Evolutionary conservation across 2,329 filamentous ascomycete species (phyloP), one percentile per base, ranked within the genome.

Genomic region (Fusarium clavum): DNA sequence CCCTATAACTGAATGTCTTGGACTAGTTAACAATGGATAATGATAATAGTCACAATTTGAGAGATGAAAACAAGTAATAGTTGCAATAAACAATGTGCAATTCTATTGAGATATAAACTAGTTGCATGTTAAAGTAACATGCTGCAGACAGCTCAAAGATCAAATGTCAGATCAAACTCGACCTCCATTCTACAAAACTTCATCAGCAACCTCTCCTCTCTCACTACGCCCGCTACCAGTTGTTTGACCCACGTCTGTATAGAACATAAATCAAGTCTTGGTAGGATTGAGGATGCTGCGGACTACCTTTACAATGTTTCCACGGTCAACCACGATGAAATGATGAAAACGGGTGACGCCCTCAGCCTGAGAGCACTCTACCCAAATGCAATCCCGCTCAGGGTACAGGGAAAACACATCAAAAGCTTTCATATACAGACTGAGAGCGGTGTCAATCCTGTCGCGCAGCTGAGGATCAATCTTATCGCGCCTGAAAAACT

Each of bases 101-200:
- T 38, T 38, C 18, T 38, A 38, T 38, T 38, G 9, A 38, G 34
- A 38, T n/a, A 38, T 2, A n/a, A 38, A 38, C 34, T 6, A 10
- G 3, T 38, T 38, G 34, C 34, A 38, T 38, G 34, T 38, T 4
- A 38, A n/a, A 11, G 9, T 38, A 38, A n/a, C 16, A 38, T n/a
- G 16, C 34, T 5, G 34, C 34, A 38, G 18, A 38, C 10, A 38
- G 10, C 32, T 18, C 34, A 38, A 38, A n/a, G 18, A 38, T n/a
- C 34, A 38, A 38, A 38, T n/a, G 34, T 38, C 34, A 38, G n/a
- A 38, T 38, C 34, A 12, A 38, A n/a, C 34, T 38, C 34, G 3
- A 2, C 3, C 34, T 38, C 1, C 6, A n/a, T 18, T 38, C 6
- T n/a, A 7, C 0, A 10, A n/a, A 38, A 38, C 6, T 1, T n/a